These are phyloP conservation scores for Sextonia rubra DNA, from an alignment of 164 flowering plant species.

Conservation along the genomic window DNA sequence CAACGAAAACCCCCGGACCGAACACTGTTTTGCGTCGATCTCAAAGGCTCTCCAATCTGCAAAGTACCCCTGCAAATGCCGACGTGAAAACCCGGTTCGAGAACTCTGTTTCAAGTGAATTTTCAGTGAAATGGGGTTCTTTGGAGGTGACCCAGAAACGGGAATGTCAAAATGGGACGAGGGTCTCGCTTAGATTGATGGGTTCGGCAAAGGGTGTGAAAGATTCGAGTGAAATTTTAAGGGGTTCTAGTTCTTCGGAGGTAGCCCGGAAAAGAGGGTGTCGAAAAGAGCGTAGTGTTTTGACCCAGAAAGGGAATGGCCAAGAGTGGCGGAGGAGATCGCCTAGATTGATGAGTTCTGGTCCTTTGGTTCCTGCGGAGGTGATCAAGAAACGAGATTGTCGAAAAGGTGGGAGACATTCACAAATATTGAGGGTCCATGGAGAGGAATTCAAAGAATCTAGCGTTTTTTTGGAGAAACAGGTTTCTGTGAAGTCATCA, in stretches of 20 bases:
- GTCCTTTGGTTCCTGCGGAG: too few species aligned
- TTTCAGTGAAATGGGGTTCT: slow-evolving; percentile 3
- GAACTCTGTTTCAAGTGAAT: background rate
- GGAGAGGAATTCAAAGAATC: background rate
- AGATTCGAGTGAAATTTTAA: background rate
- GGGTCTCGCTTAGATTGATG: background rate
- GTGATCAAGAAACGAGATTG: background rate
- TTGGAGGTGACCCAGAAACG: slow-evolving; percentile 7
- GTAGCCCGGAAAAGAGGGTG: background rate
- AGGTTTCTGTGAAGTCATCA: background rate
- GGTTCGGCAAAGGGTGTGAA: background rate
- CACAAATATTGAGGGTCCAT: background rate
- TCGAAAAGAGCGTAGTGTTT: background rate
- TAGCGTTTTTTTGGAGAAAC: background rate
- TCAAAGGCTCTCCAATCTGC: background rate
- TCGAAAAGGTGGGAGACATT: background rate
- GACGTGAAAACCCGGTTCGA: background rate
- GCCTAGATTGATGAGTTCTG: background rate
- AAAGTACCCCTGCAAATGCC: background rate
- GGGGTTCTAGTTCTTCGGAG: background rate
- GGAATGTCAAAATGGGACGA: background rate
- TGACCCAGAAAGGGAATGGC: background rate
- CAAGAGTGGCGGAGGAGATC: background rate
- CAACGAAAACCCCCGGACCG: background rate
- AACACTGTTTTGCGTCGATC: background rate